Evolutionary conservation across 306 rosid species (phyloP).

Genomic region (Inga leiocalycina): DNA sequence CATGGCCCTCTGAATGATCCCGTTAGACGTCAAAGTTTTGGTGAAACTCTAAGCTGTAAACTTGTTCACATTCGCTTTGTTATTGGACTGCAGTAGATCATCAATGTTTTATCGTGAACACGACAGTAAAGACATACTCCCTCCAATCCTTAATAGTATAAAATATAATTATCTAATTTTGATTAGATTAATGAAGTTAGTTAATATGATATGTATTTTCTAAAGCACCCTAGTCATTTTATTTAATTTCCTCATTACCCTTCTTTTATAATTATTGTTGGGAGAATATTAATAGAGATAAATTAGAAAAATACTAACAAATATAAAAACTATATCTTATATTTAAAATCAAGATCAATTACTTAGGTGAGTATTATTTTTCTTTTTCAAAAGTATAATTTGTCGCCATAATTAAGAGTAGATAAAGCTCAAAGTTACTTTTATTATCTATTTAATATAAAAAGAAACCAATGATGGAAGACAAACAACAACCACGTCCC

Average conservation of each 20-base stretch:
- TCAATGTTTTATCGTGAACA: neutral
- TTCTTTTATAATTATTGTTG: no score
- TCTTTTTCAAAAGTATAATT: neutral
- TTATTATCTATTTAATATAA: neutral
- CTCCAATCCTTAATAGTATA: no score
- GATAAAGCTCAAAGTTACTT: neutral
- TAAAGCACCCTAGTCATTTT: rapidly evolving
- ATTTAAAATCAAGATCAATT: no score
- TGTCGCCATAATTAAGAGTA: neutral
- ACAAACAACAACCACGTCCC: neutral
- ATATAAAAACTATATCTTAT: no score
- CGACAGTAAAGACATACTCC: neutral
- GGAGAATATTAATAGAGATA: no score
- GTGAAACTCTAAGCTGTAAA: neutral
- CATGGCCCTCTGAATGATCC: neutral
- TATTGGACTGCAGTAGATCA: neutral
- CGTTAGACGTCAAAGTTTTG: neutral
- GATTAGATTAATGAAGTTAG: no score
- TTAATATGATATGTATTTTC: no score
- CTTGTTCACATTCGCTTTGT: neutral
- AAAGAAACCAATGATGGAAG: neutral
- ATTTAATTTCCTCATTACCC: rapidly evolving
- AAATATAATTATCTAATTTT: no score
- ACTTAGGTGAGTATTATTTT: neutral
- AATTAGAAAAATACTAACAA: no score